Conservation (phyloP, 2,329 filamentous ascomycete genomes). For the Berkeleyomyces basicola region DNA sequence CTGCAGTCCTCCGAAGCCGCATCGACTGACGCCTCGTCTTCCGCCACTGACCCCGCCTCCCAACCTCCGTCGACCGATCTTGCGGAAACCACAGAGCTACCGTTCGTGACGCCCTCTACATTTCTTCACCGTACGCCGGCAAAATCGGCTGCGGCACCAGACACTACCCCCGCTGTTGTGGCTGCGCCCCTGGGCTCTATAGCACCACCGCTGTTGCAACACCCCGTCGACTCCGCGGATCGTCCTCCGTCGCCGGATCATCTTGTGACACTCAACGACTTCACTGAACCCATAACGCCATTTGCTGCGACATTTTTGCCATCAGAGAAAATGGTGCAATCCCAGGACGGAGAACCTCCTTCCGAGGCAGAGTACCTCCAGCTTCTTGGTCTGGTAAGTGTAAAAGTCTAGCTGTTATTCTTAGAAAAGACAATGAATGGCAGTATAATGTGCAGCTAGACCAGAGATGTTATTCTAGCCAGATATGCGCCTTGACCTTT, state of each 20-base stretch:
- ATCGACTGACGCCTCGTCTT: not conserved
- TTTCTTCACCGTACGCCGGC: conserved; percentile 29
- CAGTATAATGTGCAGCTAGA: not conserved
- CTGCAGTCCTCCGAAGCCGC: not conserved
- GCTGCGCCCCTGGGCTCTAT: conserved; percentile 14
- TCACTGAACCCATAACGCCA: conserved; percentile 21
- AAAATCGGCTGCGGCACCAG: conserved; percentile 14
- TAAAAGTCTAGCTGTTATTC: not conserved
- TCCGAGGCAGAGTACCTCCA: conserved; percentile 59
- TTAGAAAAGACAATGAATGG: not conserved
- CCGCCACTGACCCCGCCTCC: conserved; percentile 14
- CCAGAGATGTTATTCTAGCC: not conserved
- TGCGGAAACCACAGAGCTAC: conserved; percentile 22
- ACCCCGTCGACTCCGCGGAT: not conserved
- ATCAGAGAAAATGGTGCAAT: conserved; percentile 3
- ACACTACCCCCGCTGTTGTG: conserved; percentile 11
- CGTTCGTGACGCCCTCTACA: conserved; percentile 43
- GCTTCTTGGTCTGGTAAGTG: conserved; percentile 57
- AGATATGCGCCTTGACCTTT: not conserved
- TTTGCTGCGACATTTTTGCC: conserved; percentile 26
- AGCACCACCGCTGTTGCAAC: conserved; percentile 2
- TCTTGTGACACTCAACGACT: conserved; percentile 17
- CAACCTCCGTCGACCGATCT: conserved; percentile 13
- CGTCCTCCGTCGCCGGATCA: not conserved
- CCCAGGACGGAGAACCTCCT: conserved; percentile 13